A percentile compares a stretch with the other conserved stretches of the same genome.
Conservation (phyloP, 441 rosid genomes). For the Rhodomyrtus psidioides region DNA sequence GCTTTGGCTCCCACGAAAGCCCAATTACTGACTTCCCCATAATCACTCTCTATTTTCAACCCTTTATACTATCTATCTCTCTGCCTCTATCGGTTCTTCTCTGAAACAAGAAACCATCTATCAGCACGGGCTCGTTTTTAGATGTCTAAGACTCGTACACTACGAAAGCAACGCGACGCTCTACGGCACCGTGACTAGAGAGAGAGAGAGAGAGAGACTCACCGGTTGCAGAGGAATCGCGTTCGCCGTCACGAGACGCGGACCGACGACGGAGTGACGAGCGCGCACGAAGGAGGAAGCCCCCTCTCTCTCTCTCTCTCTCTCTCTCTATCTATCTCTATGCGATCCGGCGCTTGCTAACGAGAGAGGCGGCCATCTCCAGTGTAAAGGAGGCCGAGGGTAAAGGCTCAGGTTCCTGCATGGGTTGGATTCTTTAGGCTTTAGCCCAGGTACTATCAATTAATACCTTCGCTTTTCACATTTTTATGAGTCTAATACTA, state of each 20-base stretch:
- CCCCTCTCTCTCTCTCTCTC: background rate
- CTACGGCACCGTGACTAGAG: background rate
- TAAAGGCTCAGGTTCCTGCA: background rate
- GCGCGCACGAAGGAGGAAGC: background rate
- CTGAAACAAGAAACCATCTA: background rate
- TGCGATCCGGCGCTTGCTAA: background rate
- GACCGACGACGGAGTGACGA: background rate
- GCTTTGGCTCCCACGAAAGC: conserved; percentile 78
- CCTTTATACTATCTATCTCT: background rate
- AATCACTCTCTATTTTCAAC: background rate
- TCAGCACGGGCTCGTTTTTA: background rate
- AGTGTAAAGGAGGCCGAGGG: background rate
- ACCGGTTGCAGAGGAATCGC: background rate
- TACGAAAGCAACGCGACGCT: background rate
- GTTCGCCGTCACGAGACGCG: background rate
- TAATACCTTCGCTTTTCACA: no score
- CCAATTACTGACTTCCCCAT: conserved; percentile 44
- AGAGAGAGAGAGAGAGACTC: background rate
- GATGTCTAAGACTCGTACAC: background rate
- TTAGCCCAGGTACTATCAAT: no score
- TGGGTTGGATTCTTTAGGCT: background rate
- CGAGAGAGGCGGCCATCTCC: background rate
- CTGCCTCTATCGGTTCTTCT: background rate
- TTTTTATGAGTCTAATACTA: no score
- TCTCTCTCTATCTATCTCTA: background rate